Percentiles rank a stretch among this genome's conserved stretches.
Conservation (phyloP, 164 flowering plant species). For the Tinospora cordifolia region DNA sequence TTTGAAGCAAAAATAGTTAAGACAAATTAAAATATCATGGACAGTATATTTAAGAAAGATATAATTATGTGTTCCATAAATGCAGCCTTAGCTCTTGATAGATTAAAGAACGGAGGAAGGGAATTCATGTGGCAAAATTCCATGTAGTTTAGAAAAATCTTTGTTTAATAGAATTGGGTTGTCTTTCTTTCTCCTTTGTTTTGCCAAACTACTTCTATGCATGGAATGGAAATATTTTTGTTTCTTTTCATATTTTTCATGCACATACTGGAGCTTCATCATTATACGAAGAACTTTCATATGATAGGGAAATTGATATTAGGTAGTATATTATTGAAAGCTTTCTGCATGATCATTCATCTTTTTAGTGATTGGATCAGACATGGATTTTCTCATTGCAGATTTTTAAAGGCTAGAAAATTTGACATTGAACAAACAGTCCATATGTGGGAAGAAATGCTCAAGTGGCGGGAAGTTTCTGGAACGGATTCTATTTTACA, state of each 20-base stretch:
- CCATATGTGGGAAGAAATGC: slow-evolving; percentile 81
- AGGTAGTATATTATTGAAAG: background rate
- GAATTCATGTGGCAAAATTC: too few relatives aligned
- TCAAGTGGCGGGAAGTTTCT: slow-evolving; percentile 64
- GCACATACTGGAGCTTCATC: background rate
- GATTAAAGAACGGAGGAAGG: too few relatives aligned
- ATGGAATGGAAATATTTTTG: background rate
- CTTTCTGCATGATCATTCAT: background rate
- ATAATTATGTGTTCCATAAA: too few relatives aligned
- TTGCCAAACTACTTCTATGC: background rate
- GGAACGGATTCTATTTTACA: slow-evolving; percentile 53
- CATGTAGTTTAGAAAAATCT: too few relatives aligned
- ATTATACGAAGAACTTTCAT: background rate
- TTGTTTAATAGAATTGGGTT: too few relatives aligned
- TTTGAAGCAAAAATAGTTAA: background rate
- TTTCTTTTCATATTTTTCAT: background rate
- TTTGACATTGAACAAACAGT: slow-evolving; percentile 65
- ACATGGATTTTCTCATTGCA: slow-evolving; percentile 20
- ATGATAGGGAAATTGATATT: background rate
- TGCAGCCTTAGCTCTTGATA: too few relatives aligned
- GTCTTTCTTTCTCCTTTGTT: background rate
- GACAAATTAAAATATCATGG: too few relatives aligned
- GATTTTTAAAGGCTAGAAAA: slow-evolving; percentile 77
- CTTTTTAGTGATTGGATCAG: background rate
- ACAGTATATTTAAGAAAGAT: too few relatives aligned